phyloP scores from a whole-genome alignment of 2,329 filamentous ascomycete genomes.

The Verticillium klebahnii region DNA sequence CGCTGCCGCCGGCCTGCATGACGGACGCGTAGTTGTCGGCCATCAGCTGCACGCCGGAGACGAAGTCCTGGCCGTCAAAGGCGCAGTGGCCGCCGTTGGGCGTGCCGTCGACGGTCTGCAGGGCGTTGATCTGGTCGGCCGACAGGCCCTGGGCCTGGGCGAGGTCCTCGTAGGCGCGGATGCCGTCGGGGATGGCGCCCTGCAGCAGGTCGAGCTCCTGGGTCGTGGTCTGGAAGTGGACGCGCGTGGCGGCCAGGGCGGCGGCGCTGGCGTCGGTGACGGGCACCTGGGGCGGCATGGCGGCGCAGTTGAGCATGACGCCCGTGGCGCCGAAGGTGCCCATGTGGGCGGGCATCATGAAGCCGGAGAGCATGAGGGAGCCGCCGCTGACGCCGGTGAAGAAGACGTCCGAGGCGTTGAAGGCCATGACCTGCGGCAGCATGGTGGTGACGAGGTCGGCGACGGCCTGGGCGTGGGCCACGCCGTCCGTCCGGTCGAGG shows the following conservation, averaged over 20 bases:
- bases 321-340: conserved; percentile 42
- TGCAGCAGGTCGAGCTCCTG: conserved; percentile 46
- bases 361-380: conserved; percentile 47
- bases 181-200: conserved; percentile 41
- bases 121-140: conserved; percentile 36
- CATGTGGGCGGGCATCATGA: conserved; percentile 54
- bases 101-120: conserved; percentile 54
- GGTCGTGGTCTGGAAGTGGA: conserved; percentile 54
- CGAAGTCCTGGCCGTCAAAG: conserved; percentile 50
- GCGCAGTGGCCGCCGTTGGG: conserved; percentile 54
- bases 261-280: conserved; percentile 35
- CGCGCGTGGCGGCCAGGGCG: conserved; percentile 39
- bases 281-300: conserved; percentile 45
- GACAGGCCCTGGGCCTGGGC: conserved; percentile 37
- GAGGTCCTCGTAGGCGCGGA: conserved; percentile 46
- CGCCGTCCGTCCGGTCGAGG: conserved; percentile 49
- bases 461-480: conserved; percentile 50
- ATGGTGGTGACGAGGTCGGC: conserved; percentile 44
- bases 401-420: conserved; percentile 46
- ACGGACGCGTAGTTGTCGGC: conserved; percentile 46
- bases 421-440: conserved; percentile 48
- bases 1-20: conserved; percentile 44
- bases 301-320: conserved; percentile 53
- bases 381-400: conserved; percentile 57
- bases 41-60: conserved; percentile 53